phyloP scores from a whole-genome alignment of 495 filamentous ascomycete species.

The Tuber melanosporum region DNA sequence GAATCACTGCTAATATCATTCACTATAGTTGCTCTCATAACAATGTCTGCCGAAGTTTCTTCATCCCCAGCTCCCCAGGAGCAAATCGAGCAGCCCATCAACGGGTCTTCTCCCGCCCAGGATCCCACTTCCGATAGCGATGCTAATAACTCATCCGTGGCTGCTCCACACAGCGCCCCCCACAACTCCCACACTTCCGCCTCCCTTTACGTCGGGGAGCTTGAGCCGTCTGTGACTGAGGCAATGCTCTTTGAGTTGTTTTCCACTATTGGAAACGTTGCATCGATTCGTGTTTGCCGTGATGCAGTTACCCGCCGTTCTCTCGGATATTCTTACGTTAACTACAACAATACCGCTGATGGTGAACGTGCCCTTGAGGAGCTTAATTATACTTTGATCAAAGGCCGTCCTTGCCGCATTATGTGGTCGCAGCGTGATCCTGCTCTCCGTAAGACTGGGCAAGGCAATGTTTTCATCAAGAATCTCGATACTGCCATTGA shows the following conservation, averaged over 20 bases:
- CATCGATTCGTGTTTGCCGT: conserved; percentile 98
- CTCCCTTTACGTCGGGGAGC: conserved; percentile 97
- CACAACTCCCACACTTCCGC: conserved; percentile 81
- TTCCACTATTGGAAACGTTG: conserved; percentile 97
- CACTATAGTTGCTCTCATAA: conserved; percentile 15
- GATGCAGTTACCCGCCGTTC: conserved; percentile 98
- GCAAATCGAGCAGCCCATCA: conserved; percentile 58
- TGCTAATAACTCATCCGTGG: conserved; percentile 53
- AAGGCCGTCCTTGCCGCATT: conserved; percentile 97
- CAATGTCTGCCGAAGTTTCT: conserved; percentile 59
- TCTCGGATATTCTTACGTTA: conserved; percentile 98
- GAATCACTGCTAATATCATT: conserved; percentile 6
- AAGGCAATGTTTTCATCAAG: conserved; percentile 99
- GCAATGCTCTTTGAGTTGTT: conserved; percentile 99
- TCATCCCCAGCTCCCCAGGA: conserved; percentile 58
- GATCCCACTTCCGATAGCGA: conserved; percentile 56
- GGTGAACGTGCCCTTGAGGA: conserved; percentile 98
- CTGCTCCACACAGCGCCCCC: conserved; percentile 61
- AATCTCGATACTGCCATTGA: conserved; percentile 97
- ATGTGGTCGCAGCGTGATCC: conserved; percentile 99
- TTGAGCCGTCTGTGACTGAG: conserved; percentile 95
- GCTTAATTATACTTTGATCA: conserved; percentile 99
- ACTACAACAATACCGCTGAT: conserved; percentile 96
- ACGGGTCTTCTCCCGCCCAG: conserved; percentile 40
- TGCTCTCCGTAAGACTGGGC: conserved; percentile 96